phyloP scores from a whole-genome alignment of 176 grass and related monocot species.

The Themeda triandra region DNA sequence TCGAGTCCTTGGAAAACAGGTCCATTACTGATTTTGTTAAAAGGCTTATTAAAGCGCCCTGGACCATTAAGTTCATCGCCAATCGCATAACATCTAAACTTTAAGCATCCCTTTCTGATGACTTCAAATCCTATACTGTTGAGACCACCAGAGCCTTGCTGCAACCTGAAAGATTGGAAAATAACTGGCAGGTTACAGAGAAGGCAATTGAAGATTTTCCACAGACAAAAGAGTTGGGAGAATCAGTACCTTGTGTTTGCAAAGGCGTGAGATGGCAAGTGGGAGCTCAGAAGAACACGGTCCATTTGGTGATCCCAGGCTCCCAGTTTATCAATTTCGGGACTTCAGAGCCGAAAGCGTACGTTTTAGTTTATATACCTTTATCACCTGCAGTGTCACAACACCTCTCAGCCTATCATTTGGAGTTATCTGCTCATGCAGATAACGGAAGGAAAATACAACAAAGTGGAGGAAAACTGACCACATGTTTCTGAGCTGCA shows the following conservation, averaged over 20 bases:
- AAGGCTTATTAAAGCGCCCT: conserved; percentile 34
- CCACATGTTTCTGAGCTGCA: conserved; percentile 55
- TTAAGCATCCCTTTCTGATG: conserved; percentile 51
- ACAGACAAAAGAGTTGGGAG: background rate
- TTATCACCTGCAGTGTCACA: conserved; percentile 26
- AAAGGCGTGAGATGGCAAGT: conserved; percentile 27
- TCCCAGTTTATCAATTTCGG: background rate
- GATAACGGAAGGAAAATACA: conserved; percentile 47
- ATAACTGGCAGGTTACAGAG: background rate
- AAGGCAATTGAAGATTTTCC: background rate
- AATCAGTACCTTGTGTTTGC: conserved; percentile 46
- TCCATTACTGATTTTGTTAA: conserved; percentile 59
- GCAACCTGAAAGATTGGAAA: conserved; percentile 45
- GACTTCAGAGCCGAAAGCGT: background rate
- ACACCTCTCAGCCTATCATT: conserved; percentile 32
- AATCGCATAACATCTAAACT: conserved; percentile 55
- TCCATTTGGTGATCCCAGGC: conserved; percentile 53
- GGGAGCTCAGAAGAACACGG: conserved; percentile 56
- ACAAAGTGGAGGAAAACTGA: conserved; percentile 42
- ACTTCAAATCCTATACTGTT: conserved; percentile 54
- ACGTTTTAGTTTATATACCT: conserved; percentile 59
- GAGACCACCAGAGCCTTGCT: conserved; percentile 38
- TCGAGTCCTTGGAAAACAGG: conserved; percentile 40
- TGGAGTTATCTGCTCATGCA: conserved; percentile 75
- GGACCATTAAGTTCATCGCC: conserved; percentile 23